Conservation (phyloP, 2,329 filamentous ascomycete genomes). For the Lasiodiplodia sp. region DNA sequence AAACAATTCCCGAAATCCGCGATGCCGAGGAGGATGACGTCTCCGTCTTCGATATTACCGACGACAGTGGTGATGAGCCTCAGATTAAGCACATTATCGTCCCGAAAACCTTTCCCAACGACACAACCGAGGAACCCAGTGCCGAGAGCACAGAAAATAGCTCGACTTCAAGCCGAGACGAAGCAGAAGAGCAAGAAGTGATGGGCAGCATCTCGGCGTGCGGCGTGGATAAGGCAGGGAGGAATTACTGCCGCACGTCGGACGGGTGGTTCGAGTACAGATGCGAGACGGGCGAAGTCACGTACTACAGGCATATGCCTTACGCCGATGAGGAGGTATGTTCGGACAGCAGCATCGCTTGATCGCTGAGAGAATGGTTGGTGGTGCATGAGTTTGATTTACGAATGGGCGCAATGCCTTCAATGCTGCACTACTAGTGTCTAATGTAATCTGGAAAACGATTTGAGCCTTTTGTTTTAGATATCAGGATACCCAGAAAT, state of each 20-base stretch:
- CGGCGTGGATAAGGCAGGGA: conserved; percentile 8
- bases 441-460: conserved; percentile 3
- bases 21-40: background rate
- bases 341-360: conserved; percentile 14
- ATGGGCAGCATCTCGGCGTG: conserved; percentile 2
- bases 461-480: background rate
- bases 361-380: background rate
- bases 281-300: conserved; percentile 14
- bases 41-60: conserved; percentile 11
- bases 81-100: conserved; percentile 8
- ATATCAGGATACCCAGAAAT: background rate
- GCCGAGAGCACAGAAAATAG: background rate
- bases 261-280: conserved; percentile 18
- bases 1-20: background rate
- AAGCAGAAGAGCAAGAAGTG: background rate
- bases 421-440: background rate
- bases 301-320: conserved; percentile 7
- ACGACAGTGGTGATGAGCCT: background rate
- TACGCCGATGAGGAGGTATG: conserved; percentile 14
- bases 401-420: background rate
- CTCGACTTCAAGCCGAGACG: background rate
- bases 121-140: background rate
- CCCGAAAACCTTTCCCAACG: background rate
- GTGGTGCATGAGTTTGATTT: background rate
- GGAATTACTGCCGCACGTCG: conserved; percentile 13